A percentile compares a stretch with the other conserved stretches of the same genome.
phyloP scores from a whole-genome alignment of 1,284 basidiomycete genomes.

The Sporisorium graminicola region DNA sequence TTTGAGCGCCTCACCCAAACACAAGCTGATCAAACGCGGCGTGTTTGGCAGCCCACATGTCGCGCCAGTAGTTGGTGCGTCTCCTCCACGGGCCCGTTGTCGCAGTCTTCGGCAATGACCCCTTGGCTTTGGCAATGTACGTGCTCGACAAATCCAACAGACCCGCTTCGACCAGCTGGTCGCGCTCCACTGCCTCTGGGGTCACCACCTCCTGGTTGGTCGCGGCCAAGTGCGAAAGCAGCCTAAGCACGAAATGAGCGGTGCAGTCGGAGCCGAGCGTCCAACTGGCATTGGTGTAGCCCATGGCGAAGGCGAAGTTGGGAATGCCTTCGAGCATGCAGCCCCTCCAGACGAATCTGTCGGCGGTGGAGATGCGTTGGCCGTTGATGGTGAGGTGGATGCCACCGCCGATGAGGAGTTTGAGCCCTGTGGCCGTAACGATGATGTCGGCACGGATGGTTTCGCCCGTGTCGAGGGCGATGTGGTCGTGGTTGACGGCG shows the following conservation, averaged over 20 bases:
- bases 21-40: conserved; percentile 6
- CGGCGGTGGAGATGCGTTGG: background rate
- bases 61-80: conserved; percentile 6
- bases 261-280: conserved; percentile 1
- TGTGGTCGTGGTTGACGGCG: background rate
- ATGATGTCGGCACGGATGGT: background rate
- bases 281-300: background rate
- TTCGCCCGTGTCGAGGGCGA: background rate
- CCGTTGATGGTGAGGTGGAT: background rate
- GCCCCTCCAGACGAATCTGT: background rate
- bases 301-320: conserved; percentile 3
- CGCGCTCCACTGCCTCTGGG: background rate
- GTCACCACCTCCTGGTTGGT: background rate
- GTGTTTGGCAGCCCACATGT: background rate
- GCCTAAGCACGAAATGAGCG: background rate
- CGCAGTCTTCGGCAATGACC: background rate
- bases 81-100: background rate
- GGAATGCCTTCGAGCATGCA: conserved; percentile 4
- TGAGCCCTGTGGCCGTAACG: background rate
- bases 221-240: background rate
- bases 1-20: no score
- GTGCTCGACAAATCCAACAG: background rate
- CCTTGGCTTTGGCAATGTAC: background rate
- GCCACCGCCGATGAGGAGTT: background rate
- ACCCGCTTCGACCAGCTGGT: background rate